A percentile compares a stretch with the other conserved stretches of the same genome.
phyloP scores from a whole-genome alignment of 768 basidiomycete genomes.

The Pleurotus ostreatus region DNA sequence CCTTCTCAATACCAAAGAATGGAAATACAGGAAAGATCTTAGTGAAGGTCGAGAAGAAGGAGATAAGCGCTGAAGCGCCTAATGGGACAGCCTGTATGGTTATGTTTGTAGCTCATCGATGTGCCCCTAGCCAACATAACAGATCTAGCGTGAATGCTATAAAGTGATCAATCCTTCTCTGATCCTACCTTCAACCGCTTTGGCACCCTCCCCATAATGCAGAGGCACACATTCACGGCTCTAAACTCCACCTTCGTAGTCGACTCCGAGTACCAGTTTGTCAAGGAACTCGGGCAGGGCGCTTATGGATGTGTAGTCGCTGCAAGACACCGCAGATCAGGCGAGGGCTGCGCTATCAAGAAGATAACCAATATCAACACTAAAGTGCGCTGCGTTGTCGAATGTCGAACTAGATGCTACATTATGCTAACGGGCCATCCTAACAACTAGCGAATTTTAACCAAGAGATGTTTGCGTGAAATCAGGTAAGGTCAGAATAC shows the following conservation, averaged over 20 bases:
- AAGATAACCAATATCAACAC: constrained; percentile 94
- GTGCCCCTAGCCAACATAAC: background rate
- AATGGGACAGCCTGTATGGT: background rate
- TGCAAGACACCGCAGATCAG: constrained; percentile 77
- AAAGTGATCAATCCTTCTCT: constrained; percentile 1
- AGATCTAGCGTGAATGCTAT: constrained; percentile 6
- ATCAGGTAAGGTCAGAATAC: constrained; percentile 59
- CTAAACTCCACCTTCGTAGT: constrained; percentile 87
- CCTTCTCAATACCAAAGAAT: too few relatives aligned
- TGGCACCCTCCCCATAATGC: constrained; percentile 37
- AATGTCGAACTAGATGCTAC: background rate
- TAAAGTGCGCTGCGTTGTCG: constrained; percentile 50
- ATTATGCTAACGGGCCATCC: constrained; percentile 10
- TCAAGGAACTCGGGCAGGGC: constrained; percentile 96
- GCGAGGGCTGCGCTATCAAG: constrained; percentile 92
- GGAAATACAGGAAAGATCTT: too few relatives aligned
- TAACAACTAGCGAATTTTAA: constrained; percentile 75
- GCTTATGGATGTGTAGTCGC: constrained; percentile 92
- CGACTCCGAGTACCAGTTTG: constrained; percentile 86
- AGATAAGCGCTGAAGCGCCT: too few relatives aligned
- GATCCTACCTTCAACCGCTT: constrained; percentile 12
- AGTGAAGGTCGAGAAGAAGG: too few relatives aligned
- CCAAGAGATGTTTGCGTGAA: constrained; percentile 94
- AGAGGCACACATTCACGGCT: constrained; percentile 74
- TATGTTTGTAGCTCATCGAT: background rate